Evolutionary conservation across 768 basidiomycete species (phyloP).

Genomic region (Suillus subluteus): DNA sequence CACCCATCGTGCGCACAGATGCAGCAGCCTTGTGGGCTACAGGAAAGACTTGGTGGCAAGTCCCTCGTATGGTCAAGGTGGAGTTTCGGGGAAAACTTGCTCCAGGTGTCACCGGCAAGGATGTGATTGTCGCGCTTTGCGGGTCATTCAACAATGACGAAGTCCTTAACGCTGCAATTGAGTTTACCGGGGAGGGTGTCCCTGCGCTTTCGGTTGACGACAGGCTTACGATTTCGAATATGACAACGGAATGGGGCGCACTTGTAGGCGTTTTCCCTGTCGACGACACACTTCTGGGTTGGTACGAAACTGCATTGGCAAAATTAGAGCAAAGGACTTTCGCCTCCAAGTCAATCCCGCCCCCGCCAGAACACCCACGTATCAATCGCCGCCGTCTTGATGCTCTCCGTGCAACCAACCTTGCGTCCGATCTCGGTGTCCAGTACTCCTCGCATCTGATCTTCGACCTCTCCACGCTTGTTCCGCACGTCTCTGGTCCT

Average conservation of each 20-base stretch:
- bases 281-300: conserved; percentile 77
- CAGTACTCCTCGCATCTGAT: conserved; percentile 86
- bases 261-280: conserved; percentile 94
- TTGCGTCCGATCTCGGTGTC: conserved; percentile 76
- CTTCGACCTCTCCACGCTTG: conserved; percentile 91
- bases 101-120: conserved; percentile 95
- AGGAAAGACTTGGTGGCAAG: conserved; percentile 99
- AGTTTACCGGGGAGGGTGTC: conserved; percentile 92
- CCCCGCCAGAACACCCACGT: conserved; percentile 82
- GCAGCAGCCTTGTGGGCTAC: conserved; percentile 98
- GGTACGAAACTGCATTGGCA: conserved; percentile 80
- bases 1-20: conserved; percentile 95
- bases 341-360: conserved; percentile 60
- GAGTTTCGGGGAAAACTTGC: conserved; percentile 82
- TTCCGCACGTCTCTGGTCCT: conserved; percentile 95
- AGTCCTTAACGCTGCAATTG: conserved; percentile 95
- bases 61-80: conserved; percentile 95
- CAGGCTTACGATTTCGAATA: conserved; percentile 95
- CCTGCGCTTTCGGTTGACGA: conserved; percentile 82
- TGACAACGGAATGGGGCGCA: conserved; percentile 99
- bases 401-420: conserved; percentile 54
- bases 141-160: conserved; percentile 96
- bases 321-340: conserved; percentile 82
- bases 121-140: conserved; percentile 96
- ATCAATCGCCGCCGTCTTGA: conserved; percentile 77